Evolutionary conservation across 176 grass and related monocot genomes (phyloP), one percentile per base, ranked within the genome.

Genomic region (Avena insularis): DNA sequence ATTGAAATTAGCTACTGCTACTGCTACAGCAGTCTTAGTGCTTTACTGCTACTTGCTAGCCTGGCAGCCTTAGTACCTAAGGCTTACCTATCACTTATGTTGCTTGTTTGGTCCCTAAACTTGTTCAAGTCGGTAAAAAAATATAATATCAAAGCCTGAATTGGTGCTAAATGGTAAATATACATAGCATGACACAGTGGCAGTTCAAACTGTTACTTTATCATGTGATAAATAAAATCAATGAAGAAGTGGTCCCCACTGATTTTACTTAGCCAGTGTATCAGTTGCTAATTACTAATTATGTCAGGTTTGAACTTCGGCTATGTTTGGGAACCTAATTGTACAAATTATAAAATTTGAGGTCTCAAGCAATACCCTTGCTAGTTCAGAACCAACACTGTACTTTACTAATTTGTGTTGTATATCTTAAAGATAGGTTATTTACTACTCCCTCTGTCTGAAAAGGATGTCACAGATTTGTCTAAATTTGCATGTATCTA

Each of bases 291-390:
- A 63, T 29, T 27, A 43, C 40, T 43, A 43, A 43, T 43, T 43
- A 43, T 43, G 59, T 63, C 60, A 27, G 62, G 35, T 40, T 38
- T 69, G 15, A 17, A 70, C 8, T 70, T 40, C 4, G 15, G 35
- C 35, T 19, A 43, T 40, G 8, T 20, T 20, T 71, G 67, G 64
- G 36, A 3, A 11, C 16, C 17, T 10, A 71, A 71, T 35, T 31
- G 64, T 11, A 20, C 67, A 71, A 71, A 71, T 20, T 71, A 45
- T 71, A 71, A 71, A 71, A 20, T 35, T 43, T 71, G 16, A 43
- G 36, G 36, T n/a, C 67, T 20, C 36, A 11, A 71, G 35, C 33
- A 35, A 71, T 35, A 71, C 67, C 17, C 35, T 71, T 71, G 17
- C 16, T 43, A 71, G 67, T 43, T 43, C 20, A 43, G 67, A 43